phyloP scores from a whole-genome alignment of 345 rosid species.

The Chamaenerion angustifolium region DNA sequence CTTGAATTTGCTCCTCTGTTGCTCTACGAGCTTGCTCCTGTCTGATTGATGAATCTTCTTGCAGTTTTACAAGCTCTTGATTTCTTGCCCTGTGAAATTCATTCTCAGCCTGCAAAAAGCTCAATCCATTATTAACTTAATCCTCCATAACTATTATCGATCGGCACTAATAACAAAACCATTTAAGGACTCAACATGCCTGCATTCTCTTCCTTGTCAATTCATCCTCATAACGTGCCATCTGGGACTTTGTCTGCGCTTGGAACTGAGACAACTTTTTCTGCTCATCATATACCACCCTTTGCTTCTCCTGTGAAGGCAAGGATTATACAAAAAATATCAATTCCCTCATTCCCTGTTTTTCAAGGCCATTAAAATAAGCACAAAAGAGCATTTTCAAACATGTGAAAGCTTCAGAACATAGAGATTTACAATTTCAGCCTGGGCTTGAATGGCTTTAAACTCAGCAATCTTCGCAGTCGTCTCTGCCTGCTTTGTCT shows the following conservation, averaged over 20 bases:
- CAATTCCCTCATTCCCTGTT: no score
- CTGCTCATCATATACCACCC: conserved; percentile 83
- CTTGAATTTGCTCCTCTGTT: conserved; percentile 93
- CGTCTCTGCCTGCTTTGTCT: conserved; percentile 60
- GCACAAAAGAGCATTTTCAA: not conserved
- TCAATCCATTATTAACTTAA: conserved; percentile 8
- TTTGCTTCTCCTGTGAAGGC: conserved; percentile 63
- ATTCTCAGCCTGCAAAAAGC: conserved; percentile 62
- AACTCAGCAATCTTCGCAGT: conserved; percentile 57
- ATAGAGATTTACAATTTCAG: conserved; percentile 55
- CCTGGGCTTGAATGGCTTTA: conserved; percentile 78
- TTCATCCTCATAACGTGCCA: conserved; percentile 92
- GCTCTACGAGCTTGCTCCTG: conserved; percentile 87
- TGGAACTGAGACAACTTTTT: conserved; percentile 78
- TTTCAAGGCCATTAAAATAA: no score
- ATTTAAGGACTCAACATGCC: conserved; percentile 30
- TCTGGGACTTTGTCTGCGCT: conserved; percentile 87
- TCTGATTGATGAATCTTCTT: conserved; percentile 81
- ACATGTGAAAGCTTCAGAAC: not conserved
- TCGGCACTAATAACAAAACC: no score
- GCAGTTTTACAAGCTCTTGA: conserved; percentile 87
- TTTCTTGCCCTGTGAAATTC: conserved; percentile 81
- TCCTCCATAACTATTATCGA: no score
- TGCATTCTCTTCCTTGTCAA: conserved; percentile 96
- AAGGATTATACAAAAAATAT: not conserved